Conservation (phyloP, 1,139 yeast genomes). For the Suhomyces coccinellae region DNA sequence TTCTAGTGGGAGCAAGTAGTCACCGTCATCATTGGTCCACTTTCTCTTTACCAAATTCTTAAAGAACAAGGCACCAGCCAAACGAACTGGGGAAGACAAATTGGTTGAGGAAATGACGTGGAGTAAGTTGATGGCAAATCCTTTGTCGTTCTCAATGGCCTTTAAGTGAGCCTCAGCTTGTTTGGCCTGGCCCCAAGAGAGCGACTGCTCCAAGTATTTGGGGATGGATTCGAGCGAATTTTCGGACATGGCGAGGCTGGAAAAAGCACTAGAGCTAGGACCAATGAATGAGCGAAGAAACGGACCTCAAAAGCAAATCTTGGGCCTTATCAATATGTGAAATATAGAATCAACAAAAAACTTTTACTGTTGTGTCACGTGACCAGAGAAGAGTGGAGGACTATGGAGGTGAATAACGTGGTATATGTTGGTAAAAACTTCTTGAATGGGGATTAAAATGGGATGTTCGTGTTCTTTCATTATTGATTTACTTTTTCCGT, state of each 20-base stretch:
- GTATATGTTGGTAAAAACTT: not conserved
- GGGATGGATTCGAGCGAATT: constrained; percentile 46
- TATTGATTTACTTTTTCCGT: not conserved
- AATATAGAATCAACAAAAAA: not conserved
- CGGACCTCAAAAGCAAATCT: not conserved
- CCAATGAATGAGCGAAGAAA: not conserved
- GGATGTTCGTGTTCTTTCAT: not conserved
- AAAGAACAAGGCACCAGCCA: constrained; percentile 89
- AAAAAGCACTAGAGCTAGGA: not conserved
- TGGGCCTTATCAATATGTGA: not conserved
- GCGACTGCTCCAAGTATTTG: constrained; percentile 48
- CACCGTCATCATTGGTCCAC: constrained; percentile 92
- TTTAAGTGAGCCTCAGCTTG: constrained; percentile 61
- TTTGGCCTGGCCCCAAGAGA: constrained; percentile 54
- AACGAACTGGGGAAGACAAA: constrained; percentile 57
- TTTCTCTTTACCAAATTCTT: constrained; percentile 81
- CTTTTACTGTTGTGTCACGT: constrained; percentile 1
- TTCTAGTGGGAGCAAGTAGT: constrained; percentile 56
- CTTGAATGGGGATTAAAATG: not conserved
- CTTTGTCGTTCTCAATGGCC: constrained; percentile 61
- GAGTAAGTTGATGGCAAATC: constrained; percentile 73
- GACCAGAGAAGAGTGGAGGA: not conserved
- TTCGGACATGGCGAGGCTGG: constrained; percentile 29
- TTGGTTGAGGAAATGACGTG: constrained; percentile 72
- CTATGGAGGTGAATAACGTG: not conserved